Base-by-base conservation (phyloP, 2,329 filamentous ascomycete genomes). In the Pestalotiopsis sp. region DNA sequence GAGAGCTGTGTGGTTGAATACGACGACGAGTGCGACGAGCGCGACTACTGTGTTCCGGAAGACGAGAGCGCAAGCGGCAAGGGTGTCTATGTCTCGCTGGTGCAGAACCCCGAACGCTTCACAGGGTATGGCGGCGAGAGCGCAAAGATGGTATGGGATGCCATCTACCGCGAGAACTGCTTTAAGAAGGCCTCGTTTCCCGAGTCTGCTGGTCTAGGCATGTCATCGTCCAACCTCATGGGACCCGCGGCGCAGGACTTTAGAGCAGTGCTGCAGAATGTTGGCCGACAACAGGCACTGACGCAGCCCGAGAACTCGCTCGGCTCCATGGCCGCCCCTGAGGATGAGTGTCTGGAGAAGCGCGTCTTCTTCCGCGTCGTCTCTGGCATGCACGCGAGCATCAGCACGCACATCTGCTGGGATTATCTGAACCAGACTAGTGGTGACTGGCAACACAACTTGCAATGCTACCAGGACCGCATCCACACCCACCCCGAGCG, bases 1-100 rank as follows among this genome's bases (percentile, higher is more conserved):
- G 96, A 99, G 84, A 97, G 94, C 80, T 99, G 96, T 79, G 94
- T 99, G 61, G 91, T 98, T 20, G 96, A 99, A 82, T 97, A 97
- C 78, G 95, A 98, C 76, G 95, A 98, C 76, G 95, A 98, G 81
- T 97, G 94, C 81, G 95, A 98, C 82, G 93, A 98, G 74, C 89
- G 96, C 72, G 96, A 99, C 79, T 99, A 98, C 81, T 99, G 96
- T 81, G 90, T 98, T 4, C 94, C 94, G 0, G 96, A 99, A 75
- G 96, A 99, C 78, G 95, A 98, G 82, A 93, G 93, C 76, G 90
- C 92, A 6, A 87, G 87, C 64, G 92, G 89, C 11, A 97, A 97
- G 81, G 96, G 96, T 56, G 96, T 98, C 84, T 99, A 99, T 78
- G 96, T 99, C 75, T 97, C 94, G 81, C 85, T 99, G 73, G 86